These are phyloP conservation scores for Porcisia deanei DNA, from an alignment of 208 protist species.

Conservation along the genomic window DNA sequence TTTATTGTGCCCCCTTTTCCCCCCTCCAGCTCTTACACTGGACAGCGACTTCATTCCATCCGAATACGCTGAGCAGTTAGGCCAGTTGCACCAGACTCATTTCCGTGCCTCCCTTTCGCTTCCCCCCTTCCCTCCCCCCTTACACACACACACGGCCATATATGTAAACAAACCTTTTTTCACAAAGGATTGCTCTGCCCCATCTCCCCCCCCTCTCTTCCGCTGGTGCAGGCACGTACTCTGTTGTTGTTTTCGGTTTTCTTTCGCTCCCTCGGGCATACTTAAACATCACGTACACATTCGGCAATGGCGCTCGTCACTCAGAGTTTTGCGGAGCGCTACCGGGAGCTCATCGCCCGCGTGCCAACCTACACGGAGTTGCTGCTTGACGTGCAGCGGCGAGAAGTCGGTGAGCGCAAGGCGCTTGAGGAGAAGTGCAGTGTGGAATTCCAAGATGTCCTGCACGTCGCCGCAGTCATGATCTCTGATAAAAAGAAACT, in stretches of 20 bases:
- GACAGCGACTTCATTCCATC: background rate
- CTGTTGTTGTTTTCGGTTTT: background rate
- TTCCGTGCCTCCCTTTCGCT: background rate
- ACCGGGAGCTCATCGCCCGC: constrained; percentile 46
- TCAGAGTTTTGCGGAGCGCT: constrained; percentile 64
- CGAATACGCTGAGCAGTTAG: background rate
- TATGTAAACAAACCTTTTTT: background rate
- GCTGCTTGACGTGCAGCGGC: constrained; percentile 52
- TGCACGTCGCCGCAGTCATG: constrained; percentile 62
- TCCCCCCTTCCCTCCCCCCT: background rate
- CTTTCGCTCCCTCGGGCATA: background rate
- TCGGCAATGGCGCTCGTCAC: constrained; percentile 49
- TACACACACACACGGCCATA: background rate
- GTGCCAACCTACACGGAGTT: constrained; percentile 44
- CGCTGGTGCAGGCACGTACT: background rate
- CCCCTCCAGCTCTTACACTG: background rate
- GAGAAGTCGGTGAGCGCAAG: constrained; percentile 57
- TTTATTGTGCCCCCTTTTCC: background rate
- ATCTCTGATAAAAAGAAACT: constrained; percentile 59
- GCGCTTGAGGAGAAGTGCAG: constrained; percentile 46
- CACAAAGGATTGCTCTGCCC: no score
- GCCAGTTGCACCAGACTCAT: background rate
- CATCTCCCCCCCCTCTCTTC: no score
- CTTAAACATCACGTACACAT: background rate
- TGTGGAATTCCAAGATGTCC: constrained; percentile 46